These are phyloP conservation scores for Phytophthora sansomeana DNA, from an alignment of 352 stramenopile genomes.

Conservation along the genomic window DNA sequence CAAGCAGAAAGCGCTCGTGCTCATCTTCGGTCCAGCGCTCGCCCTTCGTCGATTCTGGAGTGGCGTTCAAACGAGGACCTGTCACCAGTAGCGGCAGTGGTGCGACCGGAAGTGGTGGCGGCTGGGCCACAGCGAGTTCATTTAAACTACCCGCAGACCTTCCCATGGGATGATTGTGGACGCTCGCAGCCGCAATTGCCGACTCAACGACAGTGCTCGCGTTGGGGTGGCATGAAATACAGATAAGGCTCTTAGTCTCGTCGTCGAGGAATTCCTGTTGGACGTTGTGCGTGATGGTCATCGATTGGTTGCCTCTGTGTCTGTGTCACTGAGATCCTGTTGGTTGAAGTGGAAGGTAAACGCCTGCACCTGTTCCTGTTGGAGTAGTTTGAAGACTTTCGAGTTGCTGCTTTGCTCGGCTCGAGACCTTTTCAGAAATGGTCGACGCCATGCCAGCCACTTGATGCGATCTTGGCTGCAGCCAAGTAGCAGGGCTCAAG, in stretches of 20 bases:
- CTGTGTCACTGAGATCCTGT: slow-evolving; percentile 3
- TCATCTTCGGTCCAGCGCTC: slow-evolving; percentile 55
- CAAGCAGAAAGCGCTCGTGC: slow-evolving; percentile 57
- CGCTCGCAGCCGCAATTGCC: background rate
- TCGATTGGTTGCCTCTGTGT: slow-evolving; percentile 12
- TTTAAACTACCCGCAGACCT: background rate
- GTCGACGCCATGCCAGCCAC: background rate
- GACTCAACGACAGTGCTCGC: background rate
- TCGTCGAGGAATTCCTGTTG: slow-evolving; percentile 47
- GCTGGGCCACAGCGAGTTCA: background rate
- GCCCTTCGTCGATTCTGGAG: slow-evolving; percentile 32
- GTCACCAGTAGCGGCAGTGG: background rate
- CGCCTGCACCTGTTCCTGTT: slow-evolving; percentile 3
- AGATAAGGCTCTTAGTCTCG: slow-evolving; percentile 45
- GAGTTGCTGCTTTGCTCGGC: slow-evolving; percentile 9
- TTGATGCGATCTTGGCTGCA: slow-evolving; percentile 14
- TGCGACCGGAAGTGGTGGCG: background rate
- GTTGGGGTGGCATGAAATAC: slow-evolving; percentile 28
- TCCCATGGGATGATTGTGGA: slow-evolving; percentile 1
- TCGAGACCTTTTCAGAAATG: slow-evolving; percentile 28
- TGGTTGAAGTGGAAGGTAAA: slow-evolving; percentile 3
- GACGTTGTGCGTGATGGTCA: slow-evolving; percentile 51
- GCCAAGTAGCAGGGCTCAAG: slow-evolving; percentile 1
- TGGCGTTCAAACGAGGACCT: background rate
- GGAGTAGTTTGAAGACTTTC: background rate